Base-by-base conservation (phyloP, 441 rosid genomes). In the Jatropha podagrica region DNA sequence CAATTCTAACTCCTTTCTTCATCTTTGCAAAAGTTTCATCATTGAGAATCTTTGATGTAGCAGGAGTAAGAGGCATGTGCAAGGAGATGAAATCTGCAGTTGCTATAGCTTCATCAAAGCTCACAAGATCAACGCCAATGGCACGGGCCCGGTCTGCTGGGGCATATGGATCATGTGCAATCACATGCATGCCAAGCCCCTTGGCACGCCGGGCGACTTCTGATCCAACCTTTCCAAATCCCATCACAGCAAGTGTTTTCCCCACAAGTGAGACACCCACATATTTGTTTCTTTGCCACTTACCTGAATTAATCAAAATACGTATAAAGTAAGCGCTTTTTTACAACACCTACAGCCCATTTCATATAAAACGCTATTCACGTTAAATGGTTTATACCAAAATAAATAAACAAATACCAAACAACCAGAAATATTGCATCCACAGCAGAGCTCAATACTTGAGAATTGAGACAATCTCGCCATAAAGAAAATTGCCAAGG, bases 151-250 rank as follows among this genome's bases (percentile, higher is more conserved):
- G 89, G 54, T 96, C 98, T 3, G 99, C 97, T 0, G 98, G 88
- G 0, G 98, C 98, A 71, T 94, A 96, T 9, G 99, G 99, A 81
- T 96, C 99, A 62, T 94, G 97, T 11, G 98, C 93, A 67, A 93
- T 87, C 68, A 96, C 97, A 69, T 89, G 91, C 98, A 96, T 96
- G 9, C 98, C 99, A 58, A 96, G 96, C 15, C 98, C 99, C 84
- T 91, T 96, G 38, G 97, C 97, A 46, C 98, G 92, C 18, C 98
- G 74, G 44, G 98, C 96, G 65, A 96, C 98, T 81, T 96, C 97
- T 0, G 97, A 89, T 65, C 99, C 98, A 64, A 96, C 99, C 85
- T 94, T 92, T 3, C 99, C 98, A n/a, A 96, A 96, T 52, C 99
- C 99, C 90, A 92, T 61, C 20, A 96, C 92, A 14, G 92, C 97